Percentiles rank a stretch among this genome's conserved stretches.
phyloP scores from a whole-genome alignment of 2,329 filamentous ascomycete species.

The Monilinia polystroma region DNA sequence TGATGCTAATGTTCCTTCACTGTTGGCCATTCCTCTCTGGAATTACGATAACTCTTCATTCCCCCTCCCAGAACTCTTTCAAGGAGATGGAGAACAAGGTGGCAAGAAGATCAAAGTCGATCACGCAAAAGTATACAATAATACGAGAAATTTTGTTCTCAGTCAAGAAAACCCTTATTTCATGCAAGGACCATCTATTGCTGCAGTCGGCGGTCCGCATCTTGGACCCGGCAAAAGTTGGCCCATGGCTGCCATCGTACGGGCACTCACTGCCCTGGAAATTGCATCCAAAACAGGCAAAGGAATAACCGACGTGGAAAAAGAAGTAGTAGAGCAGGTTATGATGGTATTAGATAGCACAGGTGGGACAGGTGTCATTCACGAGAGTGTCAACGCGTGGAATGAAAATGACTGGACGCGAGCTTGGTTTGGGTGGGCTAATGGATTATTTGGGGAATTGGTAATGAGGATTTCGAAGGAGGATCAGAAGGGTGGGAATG shows the following conservation, averaged over 20 bases:
- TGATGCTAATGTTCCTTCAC: conserved; percentile 69
- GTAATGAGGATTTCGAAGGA: conserved; percentile 15
- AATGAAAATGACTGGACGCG: conserved; percentile 44
- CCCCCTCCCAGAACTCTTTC: conserved; percentile 27
- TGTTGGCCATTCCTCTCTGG: conserved; percentile 63
- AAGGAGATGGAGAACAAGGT: conserved; percentile 23
- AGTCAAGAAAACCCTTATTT: conserved; percentile 77
- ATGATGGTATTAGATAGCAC: conserved; percentile 33
- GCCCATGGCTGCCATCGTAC: conserved; percentile 57
- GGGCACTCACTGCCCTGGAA: conserved; percentile 48
- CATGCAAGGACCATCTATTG: conserved; percentile 51
- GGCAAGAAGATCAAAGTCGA: conserved; percentile 31
- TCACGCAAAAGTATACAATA: conserved; percentile 67
- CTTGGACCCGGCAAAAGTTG: conserved; percentile 59
- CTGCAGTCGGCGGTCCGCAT: conserved; percentile 65
- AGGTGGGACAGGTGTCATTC: conserved; percentile 45
- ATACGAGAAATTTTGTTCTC: conserved; percentile 78
- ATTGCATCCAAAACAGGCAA: conserved; percentile 20
- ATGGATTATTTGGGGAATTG: conserved; percentile 41
- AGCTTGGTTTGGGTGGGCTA: conserved; percentile 76
- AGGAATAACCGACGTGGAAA: conserved; percentile 22
- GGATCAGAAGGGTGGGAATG: conserved; percentile 14
- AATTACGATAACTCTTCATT: conserved; percentile 47
- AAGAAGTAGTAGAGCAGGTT: conserved; percentile 38
- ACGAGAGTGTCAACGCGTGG: conserved; percentile 50